Evolutionary conservation across 139 green algal genomes (phyloP).

Genomic region (Chlorella sp.): DNA sequence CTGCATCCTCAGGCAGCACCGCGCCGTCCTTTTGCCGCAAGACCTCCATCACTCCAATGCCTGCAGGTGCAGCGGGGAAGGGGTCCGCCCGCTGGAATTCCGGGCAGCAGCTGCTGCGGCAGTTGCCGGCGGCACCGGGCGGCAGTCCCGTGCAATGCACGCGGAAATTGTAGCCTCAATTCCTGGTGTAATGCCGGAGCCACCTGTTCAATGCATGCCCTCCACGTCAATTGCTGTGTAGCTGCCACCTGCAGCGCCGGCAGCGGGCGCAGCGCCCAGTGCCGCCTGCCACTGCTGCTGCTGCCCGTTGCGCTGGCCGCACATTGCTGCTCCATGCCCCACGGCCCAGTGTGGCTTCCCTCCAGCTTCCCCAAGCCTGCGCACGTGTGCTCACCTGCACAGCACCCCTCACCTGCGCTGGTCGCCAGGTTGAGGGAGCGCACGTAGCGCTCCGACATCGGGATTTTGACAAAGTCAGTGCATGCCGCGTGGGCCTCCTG

Average conservation of each 20-base stretch:
- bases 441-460: constrained; percentile 87
- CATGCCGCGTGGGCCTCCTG: constrained; percentile 68
- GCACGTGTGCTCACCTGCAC: neutral
- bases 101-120: neutral
- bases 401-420: constrained; percentile 57
- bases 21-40: constrained; percentile 84
- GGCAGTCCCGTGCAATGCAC: too few species aligned
- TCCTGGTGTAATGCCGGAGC: too few species aligned
- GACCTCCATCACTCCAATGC: constrained; percentile 90
- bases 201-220: too few species aligned
- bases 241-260: too few species aligned
- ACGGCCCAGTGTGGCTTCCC: neutral
- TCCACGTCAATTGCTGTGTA: too few species aligned
- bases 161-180: too few species aligned
- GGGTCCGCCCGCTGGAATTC: neutral
- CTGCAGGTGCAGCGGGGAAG: neutral
- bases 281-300: too few species aligned
- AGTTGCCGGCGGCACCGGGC: too few species aligned
- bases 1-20: constrained; percentile 40
- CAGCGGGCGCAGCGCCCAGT: too few species aligned
- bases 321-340: too few species aligned
- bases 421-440: constrained; percentile 87
- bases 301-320: too few species aligned
- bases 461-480: constrained; percentile 80
- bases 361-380: neutral